Conservation (phyloP, 768 basidiomycete species). For the Leucogyrophana mollusca region DNA sequence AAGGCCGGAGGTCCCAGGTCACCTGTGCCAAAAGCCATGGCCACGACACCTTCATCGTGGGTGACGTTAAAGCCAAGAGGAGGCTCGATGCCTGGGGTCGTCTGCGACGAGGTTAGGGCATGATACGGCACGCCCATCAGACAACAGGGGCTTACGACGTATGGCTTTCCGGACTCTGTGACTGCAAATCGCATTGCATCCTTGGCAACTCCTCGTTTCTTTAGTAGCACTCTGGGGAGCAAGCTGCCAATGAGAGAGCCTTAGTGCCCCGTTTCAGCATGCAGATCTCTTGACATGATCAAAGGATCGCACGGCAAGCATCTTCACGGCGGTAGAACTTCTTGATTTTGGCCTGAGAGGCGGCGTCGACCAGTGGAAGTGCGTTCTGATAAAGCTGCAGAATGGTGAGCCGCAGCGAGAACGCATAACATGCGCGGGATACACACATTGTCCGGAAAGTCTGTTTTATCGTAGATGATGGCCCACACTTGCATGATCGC, state of each 20-base stretch:
- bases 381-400: conserved; percentile 62
- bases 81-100: conserved; percentile 42
- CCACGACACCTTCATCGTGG: conserved; percentile 74
- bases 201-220: conserved; percentile 51
- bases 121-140: not conserved
- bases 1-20: conserved; percentile 55
- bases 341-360: conserved; percentile 54
- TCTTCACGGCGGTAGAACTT: conserved; percentile 73
- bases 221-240: conserved; percentile 63
- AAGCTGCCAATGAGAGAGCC: conserved; percentile 79
- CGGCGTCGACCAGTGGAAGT: conserved; percentile 55
- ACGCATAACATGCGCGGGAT: not conserved
- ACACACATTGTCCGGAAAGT: conserved; percentile 37
- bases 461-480: conserved; percentile 33
- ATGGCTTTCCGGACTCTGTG: conserved; percentile 75
- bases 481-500: conserved; percentile 43
- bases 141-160: conserved; percentile 48
- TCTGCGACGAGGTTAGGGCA: conserved; percentile 33
- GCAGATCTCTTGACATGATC: not conserved
- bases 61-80: conserved; percentile 78
- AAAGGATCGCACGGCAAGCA: conserved; percentile 58
- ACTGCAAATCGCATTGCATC: conserved; percentile 48
- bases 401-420: conserved; percentile 8
- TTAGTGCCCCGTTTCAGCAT: conserved; percentile 24
- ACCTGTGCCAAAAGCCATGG: conserved; percentile 54